Conservation (phyloP, 1,284 basidiomycete species). For the Pholiota adiposa region DNA sequence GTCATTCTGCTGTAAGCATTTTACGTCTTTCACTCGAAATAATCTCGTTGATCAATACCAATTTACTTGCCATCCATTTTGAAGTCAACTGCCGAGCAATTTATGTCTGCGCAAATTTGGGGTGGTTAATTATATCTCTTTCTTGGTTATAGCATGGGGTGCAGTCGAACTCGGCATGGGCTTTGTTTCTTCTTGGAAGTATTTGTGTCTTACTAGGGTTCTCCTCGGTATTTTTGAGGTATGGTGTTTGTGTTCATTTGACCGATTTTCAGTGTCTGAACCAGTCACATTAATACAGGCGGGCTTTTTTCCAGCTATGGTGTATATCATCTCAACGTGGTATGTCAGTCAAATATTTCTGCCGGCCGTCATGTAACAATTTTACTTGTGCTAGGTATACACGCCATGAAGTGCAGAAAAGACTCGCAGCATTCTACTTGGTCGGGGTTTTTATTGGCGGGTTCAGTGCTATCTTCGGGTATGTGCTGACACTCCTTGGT, state of each 20-base stretch:
- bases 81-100: conserved; percentile 44
- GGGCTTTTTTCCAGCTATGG: conserved; percentile 33
- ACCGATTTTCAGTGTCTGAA: not conserved
- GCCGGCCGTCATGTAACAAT: not conserved
- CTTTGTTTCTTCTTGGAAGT: conserved; percentile 44
- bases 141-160: conserved; percentile 46
- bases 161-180: conserved; percentile 45
- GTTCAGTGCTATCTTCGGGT: conserved; percentile 43
- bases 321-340: conserved; percentile 47
- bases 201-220: conserved; percentile 39
- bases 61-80: too few relatives aligned
- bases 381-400: conserved; percentile 29
- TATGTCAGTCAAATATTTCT: not conserved
- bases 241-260: not conserved
- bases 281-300: not conserved
- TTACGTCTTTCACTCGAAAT: not conserved
- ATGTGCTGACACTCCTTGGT: conserved; percentile 37
- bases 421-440: conserved; percentile 41
- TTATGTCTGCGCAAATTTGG: conserved; percentile 41
- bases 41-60: not conserved
- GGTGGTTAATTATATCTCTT: conserved; percentile 40
- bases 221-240: conserved; percentile 47
- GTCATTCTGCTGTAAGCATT: conserved; percentile 39
- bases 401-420: conserved; percentile 46
- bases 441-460: conserved; percentile 39